Evolutionary conservation across 2,329 filamentous ascomycete species (phyloP), one percentile per base, ranked within the genome.

Genomic region (Sarocladiaceae sp.): DNA sequence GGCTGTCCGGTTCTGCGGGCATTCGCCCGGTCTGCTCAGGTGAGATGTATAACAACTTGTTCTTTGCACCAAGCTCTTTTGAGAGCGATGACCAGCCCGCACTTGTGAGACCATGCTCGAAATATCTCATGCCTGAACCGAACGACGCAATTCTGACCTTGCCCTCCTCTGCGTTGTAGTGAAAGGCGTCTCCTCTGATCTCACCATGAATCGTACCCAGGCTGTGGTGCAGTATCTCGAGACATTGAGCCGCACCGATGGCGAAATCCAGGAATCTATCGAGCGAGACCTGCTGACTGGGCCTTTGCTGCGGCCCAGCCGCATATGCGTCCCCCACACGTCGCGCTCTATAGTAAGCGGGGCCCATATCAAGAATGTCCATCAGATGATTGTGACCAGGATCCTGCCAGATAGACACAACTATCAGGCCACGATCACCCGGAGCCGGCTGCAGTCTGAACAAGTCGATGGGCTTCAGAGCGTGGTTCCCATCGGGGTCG

Each of bases 1-100:
- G 79, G 33, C 79, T 87, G 63, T 96, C 91, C 1, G 91, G 91
- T 61, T 96, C 90, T 3, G 87, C 88, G 3, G 89, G 87, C 76
- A 96, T 85, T 16, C 91, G 82, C 12, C 91, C 91, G 2, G 91
- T 96, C 68, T 96, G 91, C 59, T 97, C 91, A 0, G 91, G 90
- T 37, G 89, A 91, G 58, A 96, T 94, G 58, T 88, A 96, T 43
- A 90, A 80, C 16, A 97, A 71, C 63, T 95, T 95, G 58, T 90
- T 83, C 64, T 88, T 89, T 32, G 89, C 87, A 2, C 90, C 90
- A 6, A 89, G 66, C 60, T 96, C 87, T 48, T 85, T 83, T 11
- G 87, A 91, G 9, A 96, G 67, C 1, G 78, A 77, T 10, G 84
- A 86, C 91, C 91, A 97, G 26, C 89, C 89, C 16, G 85, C 83